Conservation (phyloP, 2,329 filamentous ascomycete species). For the Penicillium sp. region DNA sequence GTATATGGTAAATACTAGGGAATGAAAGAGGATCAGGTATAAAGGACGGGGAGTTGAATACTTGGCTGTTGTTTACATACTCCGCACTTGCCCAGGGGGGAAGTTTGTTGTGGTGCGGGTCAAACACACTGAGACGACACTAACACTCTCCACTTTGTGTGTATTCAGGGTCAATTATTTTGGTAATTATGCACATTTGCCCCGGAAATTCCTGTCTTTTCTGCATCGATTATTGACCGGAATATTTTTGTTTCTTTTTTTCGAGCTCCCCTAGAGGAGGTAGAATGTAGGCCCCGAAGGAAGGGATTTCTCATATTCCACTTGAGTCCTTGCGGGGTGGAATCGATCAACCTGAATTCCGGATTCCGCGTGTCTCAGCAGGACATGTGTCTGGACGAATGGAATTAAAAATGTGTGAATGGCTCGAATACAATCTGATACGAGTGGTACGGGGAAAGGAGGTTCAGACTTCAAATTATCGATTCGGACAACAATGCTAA, state of each 20-base stretch:
- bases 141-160: background rate
- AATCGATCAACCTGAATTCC: constrained; percentile 3
- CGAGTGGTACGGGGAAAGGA: too few relatives aligned
- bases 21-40: background rate
- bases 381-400: constrained; percentile 12
- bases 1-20: background rate
- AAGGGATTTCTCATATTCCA: constrained; percentile 7
- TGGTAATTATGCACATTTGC: background rate
- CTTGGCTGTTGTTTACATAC: constrained; percentile 28
- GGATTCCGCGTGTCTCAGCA: constrained; percentile 20
- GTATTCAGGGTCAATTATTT: constrained; percentile 1
- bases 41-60: background rate
- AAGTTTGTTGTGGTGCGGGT: constrained; percentile 30
- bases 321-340: constrained; percentile 5
- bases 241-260: constrained; percentile 2
- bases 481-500: constrained; percentile 15
- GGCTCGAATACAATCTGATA: too few relatives aligned
- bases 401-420: background rate
- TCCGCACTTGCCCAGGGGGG: constrained; percentile 28
- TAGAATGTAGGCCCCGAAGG: constrained; percentile 11
- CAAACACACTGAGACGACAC: too few relatives aligned
- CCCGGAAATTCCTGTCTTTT: background rate
- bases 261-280: too few relatives aligned
- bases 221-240: constrained; percentile 8
- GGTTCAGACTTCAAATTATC: background rate